Evolutionary conservation across 75 land plant species (phyloP).

Genomic region (Sequoiadendron giganteum): DNA sequence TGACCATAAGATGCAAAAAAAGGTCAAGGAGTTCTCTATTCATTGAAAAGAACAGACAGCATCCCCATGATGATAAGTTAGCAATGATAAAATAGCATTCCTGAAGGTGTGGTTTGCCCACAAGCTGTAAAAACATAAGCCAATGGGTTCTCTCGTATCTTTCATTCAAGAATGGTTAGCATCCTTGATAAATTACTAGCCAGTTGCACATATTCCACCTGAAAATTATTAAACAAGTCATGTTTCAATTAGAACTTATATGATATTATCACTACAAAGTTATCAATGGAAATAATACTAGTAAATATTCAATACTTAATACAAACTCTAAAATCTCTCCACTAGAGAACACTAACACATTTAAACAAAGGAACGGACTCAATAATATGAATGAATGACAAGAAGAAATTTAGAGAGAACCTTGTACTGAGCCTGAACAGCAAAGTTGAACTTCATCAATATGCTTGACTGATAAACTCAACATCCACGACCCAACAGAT

Average conservation of each 20-base stretch:
- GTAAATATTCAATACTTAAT: background rate
- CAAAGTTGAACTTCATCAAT: constrained; percentile 76
- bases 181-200: background rate
- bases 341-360: background rate
- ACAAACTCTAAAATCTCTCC: background rate
- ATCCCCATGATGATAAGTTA: background rate
- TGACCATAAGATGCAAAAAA: background rate
- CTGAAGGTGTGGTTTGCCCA: background rate
- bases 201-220: constrained; percentile 8
- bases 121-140: background rate
- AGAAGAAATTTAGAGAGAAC: constrained; percentile 22
- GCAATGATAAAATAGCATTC: background rate
- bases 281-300: background rate
- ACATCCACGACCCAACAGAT: constrained; percentile 89
- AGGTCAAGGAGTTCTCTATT: background rate
- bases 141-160: background rate
- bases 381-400: background rate
- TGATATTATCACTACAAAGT: background rate
- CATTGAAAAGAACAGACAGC: background rate
- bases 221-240: background rate
- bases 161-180: background rate
- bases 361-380: background rate
- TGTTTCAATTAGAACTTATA: background rate
- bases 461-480: constrained; percentile 83
- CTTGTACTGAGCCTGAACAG: constrained; percentile 69